Conservation (phyloP, 2,329 filamentous ascomycete genomes). For the Colletotrichum chrysophilum region DNA sequence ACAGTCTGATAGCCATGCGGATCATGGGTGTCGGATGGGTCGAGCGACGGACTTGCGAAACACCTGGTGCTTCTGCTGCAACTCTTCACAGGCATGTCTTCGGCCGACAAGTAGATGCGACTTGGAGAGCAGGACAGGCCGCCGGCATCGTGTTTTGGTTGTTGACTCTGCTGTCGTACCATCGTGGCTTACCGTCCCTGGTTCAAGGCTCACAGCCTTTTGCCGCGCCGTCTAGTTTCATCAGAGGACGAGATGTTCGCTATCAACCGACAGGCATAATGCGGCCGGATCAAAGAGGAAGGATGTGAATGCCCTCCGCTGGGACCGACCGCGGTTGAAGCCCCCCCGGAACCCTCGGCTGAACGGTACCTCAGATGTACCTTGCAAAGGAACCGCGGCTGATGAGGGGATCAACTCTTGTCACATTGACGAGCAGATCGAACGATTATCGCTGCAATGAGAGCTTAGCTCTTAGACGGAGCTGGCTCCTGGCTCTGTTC, state of each 20-base stretch:
- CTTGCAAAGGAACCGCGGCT: background rate
- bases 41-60: background rate
- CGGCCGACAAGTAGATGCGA: background rate
- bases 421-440: background rate
- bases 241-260: background rate
- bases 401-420: background rate
- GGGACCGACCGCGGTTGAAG: background rate
- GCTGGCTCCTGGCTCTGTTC: background rate
- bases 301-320: background rate
- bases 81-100: background rate
- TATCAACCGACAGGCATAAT: background rate
- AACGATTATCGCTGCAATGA: background rate
- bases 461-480: background rate
- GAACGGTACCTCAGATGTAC: background rate
- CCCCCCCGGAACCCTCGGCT: background rate
- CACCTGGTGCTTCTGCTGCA: background rate
- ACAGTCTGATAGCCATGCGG: background rate
- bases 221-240: background rate
- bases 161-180: background rate
- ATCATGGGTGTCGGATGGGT: background rate
- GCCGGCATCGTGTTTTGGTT: background rate
- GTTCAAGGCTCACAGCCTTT: background rate
- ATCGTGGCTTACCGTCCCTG: background rate
- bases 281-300: background rate
- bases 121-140: background rate